These are phyloP conservation scores for Ustilago curta DNA, from an alignment of 1,284 basidiomycete species.

Conservation along the genomic window DNA sequence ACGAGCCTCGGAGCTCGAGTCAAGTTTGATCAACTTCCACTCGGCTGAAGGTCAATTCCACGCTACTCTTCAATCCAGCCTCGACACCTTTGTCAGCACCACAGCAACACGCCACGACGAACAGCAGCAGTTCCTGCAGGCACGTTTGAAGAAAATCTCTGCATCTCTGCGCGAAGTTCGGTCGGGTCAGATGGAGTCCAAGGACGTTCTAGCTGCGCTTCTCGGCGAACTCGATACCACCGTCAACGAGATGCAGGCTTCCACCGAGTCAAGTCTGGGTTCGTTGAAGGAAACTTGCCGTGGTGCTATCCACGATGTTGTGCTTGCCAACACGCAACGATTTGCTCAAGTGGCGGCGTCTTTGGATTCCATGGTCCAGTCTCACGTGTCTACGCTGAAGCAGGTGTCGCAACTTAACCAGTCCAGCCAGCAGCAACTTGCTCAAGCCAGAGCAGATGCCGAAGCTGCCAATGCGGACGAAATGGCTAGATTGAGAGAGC, in stretches of 20 bases:
- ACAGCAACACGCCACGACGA: conserved; percentile 75
- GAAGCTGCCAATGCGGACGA: conserved; percentile 74
- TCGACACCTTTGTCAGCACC: conserved; percentile 63
- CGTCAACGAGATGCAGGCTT: conserved; percentile 75
- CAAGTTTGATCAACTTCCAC: conserved; percentile 77
- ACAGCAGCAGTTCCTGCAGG: conserved; percentile 72
- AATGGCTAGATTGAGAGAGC: conserved; percentile 77
- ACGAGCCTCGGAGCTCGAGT: conserved; percentile 74
- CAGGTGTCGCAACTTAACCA: conserved; percentile 76
- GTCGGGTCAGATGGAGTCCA: conserved; percentile 65
- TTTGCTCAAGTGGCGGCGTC: conserved; percentile 65
- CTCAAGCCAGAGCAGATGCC: conserved; percentile 74
- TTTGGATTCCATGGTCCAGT: conserved; percentile 67
- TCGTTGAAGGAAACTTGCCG: conserved; percentile 68
- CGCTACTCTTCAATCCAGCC: conserved; percentile 71
- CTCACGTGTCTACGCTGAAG: conserved; percentile 76
- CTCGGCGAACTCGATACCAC: conserved; percentile 76
- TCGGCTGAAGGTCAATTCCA: conserved; percentile 74
- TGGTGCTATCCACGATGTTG: conserved; percentile 68
- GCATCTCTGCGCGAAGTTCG: conserved; percentile 35
- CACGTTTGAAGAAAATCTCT: conserved; percentile 25
- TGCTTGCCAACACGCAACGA: conserved; percentile 29
- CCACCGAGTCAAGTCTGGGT: conserved; percentile 73
- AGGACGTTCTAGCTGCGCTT: conserved; percentile 74
- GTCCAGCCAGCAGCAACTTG: conserved; percentile 35